Conservation (phyloP, 2,329 filamentous ascomycete genomes). For the Magnaporthales sp. region DNA sequence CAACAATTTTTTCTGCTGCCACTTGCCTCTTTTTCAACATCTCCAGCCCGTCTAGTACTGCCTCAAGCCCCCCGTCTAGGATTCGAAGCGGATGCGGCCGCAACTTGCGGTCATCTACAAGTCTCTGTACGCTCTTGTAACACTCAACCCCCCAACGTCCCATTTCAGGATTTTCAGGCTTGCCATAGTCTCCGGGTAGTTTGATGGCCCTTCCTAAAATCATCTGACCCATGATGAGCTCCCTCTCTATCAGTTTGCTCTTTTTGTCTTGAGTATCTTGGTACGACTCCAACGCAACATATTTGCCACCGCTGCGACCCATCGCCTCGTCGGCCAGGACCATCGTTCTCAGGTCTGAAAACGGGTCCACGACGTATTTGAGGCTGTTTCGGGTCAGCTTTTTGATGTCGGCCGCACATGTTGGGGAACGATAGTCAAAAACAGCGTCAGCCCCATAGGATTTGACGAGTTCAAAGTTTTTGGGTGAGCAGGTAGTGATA, state of each 20-base stretch:
- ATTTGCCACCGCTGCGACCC: constrained; percentile 22
- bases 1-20: constrained; percentile 6
- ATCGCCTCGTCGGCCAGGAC: constrained; percentile 27
- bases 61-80: constrained; percentile 1
- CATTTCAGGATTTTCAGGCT: constrained; percentile 6
- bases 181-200: constrained; percentile 5
- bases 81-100: constrained; percentile 6
- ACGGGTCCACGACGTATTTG: constrained; percentile 26
- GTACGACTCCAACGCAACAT: constrained; percentile 8
- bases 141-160: constrained; percentile 2
- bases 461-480: constrained; percentile 25
- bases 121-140: constrained; percentile 1
- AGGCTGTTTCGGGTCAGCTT: constrained; percentile 27
- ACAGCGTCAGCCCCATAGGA: constrained; percentile 27
- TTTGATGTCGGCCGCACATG: constrained; percentile 21
- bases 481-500: constrained; percentile 15
- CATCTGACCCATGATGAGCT: constrained; percentile 8
- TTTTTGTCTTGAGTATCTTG: constrained; percentile 3
- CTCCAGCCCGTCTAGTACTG: constrained; percentile 4
- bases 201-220: constrained; percentile 3
- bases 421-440: constrained; percentile 27
- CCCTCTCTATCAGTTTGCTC: constrained; percentile 5
- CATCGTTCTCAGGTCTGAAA: constrained; percentile 21
- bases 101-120: constrained; percentile 6
- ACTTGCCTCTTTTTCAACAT: constrained; percentile 5